Base-by-base conservation (phyloP, 768 basidiomycete species). In the Phylloporus sp. region DNA sequence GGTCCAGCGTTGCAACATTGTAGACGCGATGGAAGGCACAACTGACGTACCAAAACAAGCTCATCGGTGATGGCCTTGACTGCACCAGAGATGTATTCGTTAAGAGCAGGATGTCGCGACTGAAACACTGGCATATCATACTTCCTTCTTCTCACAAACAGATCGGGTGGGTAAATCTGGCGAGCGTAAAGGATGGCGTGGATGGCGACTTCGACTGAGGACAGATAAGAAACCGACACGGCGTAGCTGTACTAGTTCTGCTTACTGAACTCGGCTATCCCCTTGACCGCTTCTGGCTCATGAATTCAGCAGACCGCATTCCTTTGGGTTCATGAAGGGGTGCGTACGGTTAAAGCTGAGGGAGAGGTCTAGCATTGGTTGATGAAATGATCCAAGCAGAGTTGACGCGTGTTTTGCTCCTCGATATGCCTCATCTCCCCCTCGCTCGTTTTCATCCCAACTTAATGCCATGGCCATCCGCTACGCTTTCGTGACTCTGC, bases 81-180 rank as follows among this genome's bases (percentile, higher is more conserved):
- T 3, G 91, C 87, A 18, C 88, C 88, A n/a, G 90, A 81, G 50
- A 98, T 86, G 65, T 97, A 98, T 40, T 87, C 84, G 56, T 90
- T 88, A 47, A 98, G 74, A 36, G 81, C 80, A 2, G 94, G 93
- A 65, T 95, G 91, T n/a, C 94, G 83, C 4, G 91, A 92, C 71
- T 97, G 93, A 64, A 84, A 97, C 10, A 95, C 91, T 0, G 91
- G 88, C 0, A 87, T 87, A 53, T 91, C 84, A 67, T 94, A 97
- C 66, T 93, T 94, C 72, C 88, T 88, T 50, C 90, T 79, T 36
- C 92, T 80, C 34, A 88, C 77, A 65, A 98, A 98, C 18, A 97
- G 76, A 49, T 90, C 89, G 38, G 86, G 75, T 0, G 95, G 95
- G 61, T 97, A 98, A 45, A 98, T 77, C 58, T 89, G 86, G 18